phyloP scores from a whole-genome alignment of 2,329 filamentous ascomycete species.

The Phaeosphaeriaceae sp. region DNA sequence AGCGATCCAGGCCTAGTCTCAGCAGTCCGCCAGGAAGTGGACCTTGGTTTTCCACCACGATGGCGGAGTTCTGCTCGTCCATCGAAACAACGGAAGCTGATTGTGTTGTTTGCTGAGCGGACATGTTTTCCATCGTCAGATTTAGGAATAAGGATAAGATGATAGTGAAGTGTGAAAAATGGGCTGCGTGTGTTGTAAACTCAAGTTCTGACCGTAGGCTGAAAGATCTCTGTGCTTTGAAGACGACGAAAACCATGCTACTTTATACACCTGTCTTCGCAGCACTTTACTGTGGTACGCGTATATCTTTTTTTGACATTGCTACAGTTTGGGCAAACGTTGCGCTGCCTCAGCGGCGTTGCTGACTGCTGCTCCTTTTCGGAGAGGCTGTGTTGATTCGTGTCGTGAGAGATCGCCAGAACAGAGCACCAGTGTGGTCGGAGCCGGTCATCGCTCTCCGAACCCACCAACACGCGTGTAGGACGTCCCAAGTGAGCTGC shows the following conservation, averaged over 20 bases:
- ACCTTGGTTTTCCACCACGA: background rate
- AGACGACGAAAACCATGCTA: background rate
- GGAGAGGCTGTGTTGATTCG: constrained; percentile 1
- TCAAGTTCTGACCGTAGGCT: background rate
- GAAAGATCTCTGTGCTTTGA: background rate
- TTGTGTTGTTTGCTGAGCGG: background rate
- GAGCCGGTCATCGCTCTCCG: background rate
- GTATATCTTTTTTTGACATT: background rate
- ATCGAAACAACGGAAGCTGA: background rate
- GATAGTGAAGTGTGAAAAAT: background rate
- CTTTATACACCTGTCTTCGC: background rate
- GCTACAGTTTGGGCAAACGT: background rate
- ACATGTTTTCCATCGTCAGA: background rate
- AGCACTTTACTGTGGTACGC: background rate
- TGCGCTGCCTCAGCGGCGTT: background rate
- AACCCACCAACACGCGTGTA: background rate
- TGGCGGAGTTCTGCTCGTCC: background rate
- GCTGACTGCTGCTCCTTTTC: background rate
- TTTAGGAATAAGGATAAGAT: background rate
- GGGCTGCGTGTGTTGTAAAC: background rate
- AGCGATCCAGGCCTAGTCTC: constrained; percentile 13
- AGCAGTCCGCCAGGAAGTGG: constrained; percentile 4
- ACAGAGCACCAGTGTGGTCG: background rate
- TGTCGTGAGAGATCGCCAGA: background rate
- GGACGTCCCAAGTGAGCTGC: background rate